These are phyloP conservation scores for Uronychia setigera DNA, from an alignment of 73 alveolate species.

Conservation along the genomic window DNA sequence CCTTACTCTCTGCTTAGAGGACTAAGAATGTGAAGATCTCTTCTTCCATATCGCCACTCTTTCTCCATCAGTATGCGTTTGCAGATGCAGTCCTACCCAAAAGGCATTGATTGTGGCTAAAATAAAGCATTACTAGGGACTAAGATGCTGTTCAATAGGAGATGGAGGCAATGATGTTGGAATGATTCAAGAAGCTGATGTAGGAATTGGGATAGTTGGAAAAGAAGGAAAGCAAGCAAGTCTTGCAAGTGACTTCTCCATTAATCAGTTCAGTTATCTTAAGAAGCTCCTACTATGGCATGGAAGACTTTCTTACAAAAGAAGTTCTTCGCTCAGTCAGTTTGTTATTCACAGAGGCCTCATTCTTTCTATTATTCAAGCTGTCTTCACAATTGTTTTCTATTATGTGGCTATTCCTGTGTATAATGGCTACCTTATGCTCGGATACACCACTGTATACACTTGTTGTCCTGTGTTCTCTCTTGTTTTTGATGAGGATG, in stretches of 20 bases:
- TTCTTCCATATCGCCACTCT: constrained; percentile 47
- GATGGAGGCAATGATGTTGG: constrained; percentile 84
- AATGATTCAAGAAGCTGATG: constrained; percentile 80
- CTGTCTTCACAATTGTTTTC: constrained; percentile 87
- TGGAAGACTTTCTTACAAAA: constrained; percentile 75
- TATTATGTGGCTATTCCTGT: constrained; percentile 96
- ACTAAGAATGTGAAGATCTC: constrained; percentile 9
- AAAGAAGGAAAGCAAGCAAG: constrained; percentile 94
- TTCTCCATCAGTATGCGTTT: constrained; percentile 56
- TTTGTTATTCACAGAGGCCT: constrained; percentile 98
- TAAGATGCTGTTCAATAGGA: constrained; percentile 68
- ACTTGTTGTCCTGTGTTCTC: constrained; percentile 96
- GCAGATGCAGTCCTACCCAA: constrained; percentile 81
- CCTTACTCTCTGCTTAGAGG: constrained; percentile 12
- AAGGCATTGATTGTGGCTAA: constrained; percentile 69
- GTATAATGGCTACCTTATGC: constrained; percentile 95
- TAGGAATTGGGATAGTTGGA: constrained; percentile 93
- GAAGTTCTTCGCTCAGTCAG: constrained; percentile 76
- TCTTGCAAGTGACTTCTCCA: constrained; percentile 86
- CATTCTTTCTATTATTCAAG: constrained; percentile 91
- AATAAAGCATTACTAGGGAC: constrained; percentile 54
- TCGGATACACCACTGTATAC: constrained; percentile 97
- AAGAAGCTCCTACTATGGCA: constrained; percentile 80
- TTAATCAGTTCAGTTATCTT: constrained; percentile 70
- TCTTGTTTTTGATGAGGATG: constrained; percentile 94